Evolutionary conservation across 2,329 filamentous ascomycete species (phyloP), one percentile per base, ranked within the genome.

Genomic region (Waltergamsia citrina): DNA sequence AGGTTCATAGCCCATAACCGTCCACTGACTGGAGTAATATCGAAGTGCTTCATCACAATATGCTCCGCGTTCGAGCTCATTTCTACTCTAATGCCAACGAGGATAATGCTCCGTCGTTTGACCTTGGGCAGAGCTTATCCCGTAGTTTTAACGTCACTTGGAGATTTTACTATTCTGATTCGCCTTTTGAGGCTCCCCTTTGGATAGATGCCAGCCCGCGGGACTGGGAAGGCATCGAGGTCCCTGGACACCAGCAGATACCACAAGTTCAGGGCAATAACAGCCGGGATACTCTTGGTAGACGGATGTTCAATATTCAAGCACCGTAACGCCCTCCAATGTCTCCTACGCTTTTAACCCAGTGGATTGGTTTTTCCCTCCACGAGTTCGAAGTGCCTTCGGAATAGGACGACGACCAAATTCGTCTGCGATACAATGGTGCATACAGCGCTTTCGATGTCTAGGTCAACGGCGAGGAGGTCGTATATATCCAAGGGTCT

Each of bases 371-470:
- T 6, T 71, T 68, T 0, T 83, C 83, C 46, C 57, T 68, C 11
- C 67, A 67, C 9, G 56, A 51, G 4, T 80, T 82, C 43, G 44
- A 55, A 2, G 59, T 80, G 4, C 74, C 74, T 0, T 36, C 53
- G 3, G 50, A 56, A 7, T 72, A 67, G 59, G 56, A 58, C 3
- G 28, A 20, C 24, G 23, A 33, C 10, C 18, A 46, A 47, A 54
- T 83, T 14, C 63, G 78, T 12, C 56, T 85, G 16, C 63, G 80
- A 9, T 85, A 84, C 39, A 80, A 85, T 35, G 81, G 81, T 2
- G 79, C 85, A 0, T 81, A 85, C 44, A 78, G 75, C 44, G 74
- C 79, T 0, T 85, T 79, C 44, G 78, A 84, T 50, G 55, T 84
- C 9, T 84, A 71, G 67, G 56, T 85, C 6, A 85, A 85, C 41